Evolutionary conservation across 495 filamentous ascomycete genomes (phyloP), one percentile per base, ranked within the genome.

Genomic region (Neurospora cerealis): DNA sequence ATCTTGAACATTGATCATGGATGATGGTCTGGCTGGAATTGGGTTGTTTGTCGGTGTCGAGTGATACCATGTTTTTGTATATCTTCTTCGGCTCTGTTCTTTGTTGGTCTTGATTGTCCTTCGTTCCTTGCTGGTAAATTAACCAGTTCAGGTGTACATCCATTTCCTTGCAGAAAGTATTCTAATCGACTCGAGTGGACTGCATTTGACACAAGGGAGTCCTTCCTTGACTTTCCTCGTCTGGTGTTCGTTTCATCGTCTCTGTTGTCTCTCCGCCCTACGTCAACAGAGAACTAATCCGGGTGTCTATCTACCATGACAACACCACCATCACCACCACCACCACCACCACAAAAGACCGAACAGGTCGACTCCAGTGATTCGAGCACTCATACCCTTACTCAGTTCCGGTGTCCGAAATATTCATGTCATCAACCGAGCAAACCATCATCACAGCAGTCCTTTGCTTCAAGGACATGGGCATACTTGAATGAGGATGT

Each of bases 401-500:
- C 28, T 36, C 28, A 17, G 54, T 34, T 66, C 28, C 28, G 7
- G 6, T 34, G 54, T 66, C 54, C 54, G 6, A 66, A 66, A 36
- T 19, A 66, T 34, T 32, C 54, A 32, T 19, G 28, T 5, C 28
- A 15, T 9, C 24, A 34, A 19, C 28, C 54, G 3, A 66, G 1
- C 15, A 13, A 66, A 15, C 3, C 15, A 66, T 62, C 54, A 34
- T 7, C 1, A 4, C 13, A 4, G 15, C 54, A 17, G 24, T 36
- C 70, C 19, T 72, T 76, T 17, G 36, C 71, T 38, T 80, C 80
- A 0, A 81, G 74, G 69, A 69, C 75, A 72, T 83, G 83, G 81
- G 36, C 70, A 21, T 77, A 86, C 60, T 78, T 86, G 74, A 77
- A 80, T 37, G 80, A 81, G 41, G 71, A 77, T n/a, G 75, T 86